phyloP scores from a whole-genome alignment of 148 eudicot species.

The Cornus suecica region DNA sequence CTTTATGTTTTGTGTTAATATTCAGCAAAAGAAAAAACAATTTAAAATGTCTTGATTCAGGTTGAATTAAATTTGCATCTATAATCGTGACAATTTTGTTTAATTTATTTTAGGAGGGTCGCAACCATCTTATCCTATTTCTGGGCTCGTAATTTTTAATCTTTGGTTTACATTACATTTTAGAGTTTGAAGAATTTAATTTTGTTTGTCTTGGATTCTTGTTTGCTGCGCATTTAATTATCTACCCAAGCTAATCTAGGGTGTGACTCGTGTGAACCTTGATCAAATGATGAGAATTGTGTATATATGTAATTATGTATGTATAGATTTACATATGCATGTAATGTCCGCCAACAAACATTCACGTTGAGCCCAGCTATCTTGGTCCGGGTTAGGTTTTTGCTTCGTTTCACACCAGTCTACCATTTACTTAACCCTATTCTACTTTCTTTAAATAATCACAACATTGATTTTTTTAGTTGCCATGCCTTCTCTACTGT shows the following conservation, averaged over 20 bases:
- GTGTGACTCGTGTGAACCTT: slow-evolving; percentile 4
- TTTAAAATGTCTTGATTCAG: too few species aligned
- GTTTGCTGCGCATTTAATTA: slow-evolving; percentile 7
- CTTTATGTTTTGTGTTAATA: too few species aligned
- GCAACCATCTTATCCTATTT: too few species aligned
- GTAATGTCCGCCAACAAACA: slow-evolving; percentile 88
- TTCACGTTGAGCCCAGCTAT: slow-evolving; percentile 74
- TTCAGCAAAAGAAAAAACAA: too few species aligned
- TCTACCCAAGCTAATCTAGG: neutral
- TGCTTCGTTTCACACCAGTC: slow-evolving; percentile 18
- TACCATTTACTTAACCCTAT: slow-evolving; percentile 22
- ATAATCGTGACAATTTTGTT: too few species aligned
- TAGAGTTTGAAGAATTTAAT: neutral
- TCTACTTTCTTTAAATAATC: slow-evolving; percentile 17
- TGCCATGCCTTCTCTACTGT: neutral
- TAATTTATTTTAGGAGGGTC: too few species aligned
- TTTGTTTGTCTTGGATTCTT: slow-evolving; percentile 5
- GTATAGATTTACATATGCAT: slow-evolving; percentile 30
- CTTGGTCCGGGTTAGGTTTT: slow-evolving; percentile 31
- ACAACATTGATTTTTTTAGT: neutral
- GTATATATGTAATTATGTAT: neutral
- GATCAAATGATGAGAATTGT: slow-evolving; percentile 36
- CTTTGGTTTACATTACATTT: neutral
- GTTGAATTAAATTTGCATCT: too few species aligned
- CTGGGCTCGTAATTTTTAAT: too few species aligned